These are phyloP conservation scores for Xylariaceae sp. DNA, from an alignment of 2,329 filamentous ascomycete genomes.

Conservation along the genomic window DNA sequence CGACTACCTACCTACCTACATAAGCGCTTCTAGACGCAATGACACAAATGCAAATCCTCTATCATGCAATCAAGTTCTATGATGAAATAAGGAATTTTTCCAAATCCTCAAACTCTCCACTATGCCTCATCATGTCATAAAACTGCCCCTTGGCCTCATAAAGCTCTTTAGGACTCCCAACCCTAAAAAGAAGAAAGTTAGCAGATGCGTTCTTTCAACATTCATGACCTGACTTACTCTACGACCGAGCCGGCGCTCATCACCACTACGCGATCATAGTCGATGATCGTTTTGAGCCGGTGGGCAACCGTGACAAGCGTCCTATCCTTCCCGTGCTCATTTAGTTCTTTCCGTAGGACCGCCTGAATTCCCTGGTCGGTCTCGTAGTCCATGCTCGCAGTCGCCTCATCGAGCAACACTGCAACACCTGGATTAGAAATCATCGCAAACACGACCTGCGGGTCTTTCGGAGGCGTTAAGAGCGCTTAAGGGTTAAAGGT, in stretches of 20 bases:
- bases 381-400: conserved; percentile 56
- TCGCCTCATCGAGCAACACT: conserved; percentile 55
- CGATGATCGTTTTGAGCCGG: conserved; percentile 54
- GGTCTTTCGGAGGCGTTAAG: background rate
- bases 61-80: background rate
- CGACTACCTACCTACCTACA: too few relatives aligned
- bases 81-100: conserved; percentile 28
- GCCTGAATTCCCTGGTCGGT: conserved; percentile 53
- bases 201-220: background rate
- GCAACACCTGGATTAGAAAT: background rate
- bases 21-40: too few relatives aligned
- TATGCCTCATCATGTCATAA: conserved; percentile 53
- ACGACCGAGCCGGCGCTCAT: conserved; percentile 51
- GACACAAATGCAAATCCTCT: too few relatives aligned
- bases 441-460: background rate
- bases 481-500: background rate
- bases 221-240: conserved; percentile 39
- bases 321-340: conserved; percentile 40
- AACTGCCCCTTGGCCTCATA: conserved; percentile 45
- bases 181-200: conserved; percentile 29
- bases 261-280: conserved; percentile 56
- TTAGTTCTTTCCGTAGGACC: conserved; percentile 49
- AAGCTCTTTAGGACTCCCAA: conserved; percentile 45
- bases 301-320: conserved; percentile 58
- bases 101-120: conserved; percentile 48